A percentile compares a stretch with the other conserved stretches of the same genome.
Conservation (phyloP, 208 protist genomes). For the Acanthamoeba castellanii region DNA sequence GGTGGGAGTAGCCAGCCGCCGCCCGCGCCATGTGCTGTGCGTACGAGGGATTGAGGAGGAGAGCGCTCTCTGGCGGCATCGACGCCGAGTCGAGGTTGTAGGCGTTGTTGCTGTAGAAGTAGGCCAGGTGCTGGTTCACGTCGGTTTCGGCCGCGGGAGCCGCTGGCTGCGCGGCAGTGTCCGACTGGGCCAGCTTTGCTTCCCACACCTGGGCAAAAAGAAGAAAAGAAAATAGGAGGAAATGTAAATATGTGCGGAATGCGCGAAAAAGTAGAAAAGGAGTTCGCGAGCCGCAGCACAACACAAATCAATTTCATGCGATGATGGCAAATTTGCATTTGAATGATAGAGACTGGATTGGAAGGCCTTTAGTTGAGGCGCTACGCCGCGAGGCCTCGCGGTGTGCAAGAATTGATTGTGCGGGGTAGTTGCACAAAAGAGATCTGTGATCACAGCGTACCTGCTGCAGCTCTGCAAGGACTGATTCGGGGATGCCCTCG, state of each 20-base stretch:
- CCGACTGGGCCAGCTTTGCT: slow-evolving; percentile 37
- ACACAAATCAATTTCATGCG: no score
- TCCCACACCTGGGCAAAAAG: slow-evolving; percentile 24
- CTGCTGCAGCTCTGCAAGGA: slow-evolving; percentile 66
- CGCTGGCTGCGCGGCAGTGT: background rate
- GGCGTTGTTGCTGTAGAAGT: slow-evolving; percentile 26
- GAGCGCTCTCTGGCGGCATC: background rate
- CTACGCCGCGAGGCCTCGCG: no score
- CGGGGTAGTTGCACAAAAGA: no score
- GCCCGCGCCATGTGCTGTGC: background rate
- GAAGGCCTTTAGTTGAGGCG: no score
- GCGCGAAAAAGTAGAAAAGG: background rate
- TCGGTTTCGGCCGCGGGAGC: background rate
- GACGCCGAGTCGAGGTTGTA: background rate
- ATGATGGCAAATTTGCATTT: no score
- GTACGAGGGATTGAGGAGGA: background rate
- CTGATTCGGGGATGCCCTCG: slow-evolving; percentile 74
- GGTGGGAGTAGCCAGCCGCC: background rate
- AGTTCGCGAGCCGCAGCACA: no score
- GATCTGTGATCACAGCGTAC: background rate
- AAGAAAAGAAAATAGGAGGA: background rate
- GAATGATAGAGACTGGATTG: background rate
- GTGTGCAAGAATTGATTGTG: background rate
- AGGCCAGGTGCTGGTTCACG: background rate
- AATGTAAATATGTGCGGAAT: background rate